Conservation (phyloP, 306 rosid genomes). For the Cajanus cajan region DNA sequence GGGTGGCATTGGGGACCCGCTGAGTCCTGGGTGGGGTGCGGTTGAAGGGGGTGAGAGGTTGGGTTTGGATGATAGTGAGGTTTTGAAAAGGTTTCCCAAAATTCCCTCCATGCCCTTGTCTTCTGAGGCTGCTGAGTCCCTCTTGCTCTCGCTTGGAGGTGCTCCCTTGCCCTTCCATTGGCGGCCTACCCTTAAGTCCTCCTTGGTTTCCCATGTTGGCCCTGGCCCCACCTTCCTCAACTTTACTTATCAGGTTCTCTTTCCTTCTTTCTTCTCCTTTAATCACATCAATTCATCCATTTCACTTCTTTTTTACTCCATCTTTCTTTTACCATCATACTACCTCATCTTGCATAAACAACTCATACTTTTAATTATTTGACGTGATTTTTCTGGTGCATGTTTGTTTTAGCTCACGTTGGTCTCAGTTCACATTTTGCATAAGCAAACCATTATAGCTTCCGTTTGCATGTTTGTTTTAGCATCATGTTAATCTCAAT, state of each 20-base stretch:
- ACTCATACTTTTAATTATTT: too few species aligned
- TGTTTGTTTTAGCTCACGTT: too few species aligned
- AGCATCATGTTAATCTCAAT: too few species aligned
- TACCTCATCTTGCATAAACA: too few species aligned
- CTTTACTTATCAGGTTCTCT: constrained; percentile 52
- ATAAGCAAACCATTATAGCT: too few species aligned
- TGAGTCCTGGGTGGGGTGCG: constrained; percentile 71
- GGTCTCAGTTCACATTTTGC: too few species aligned
- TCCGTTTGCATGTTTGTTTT: too few species aligned
- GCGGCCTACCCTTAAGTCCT: constrained; percentile 24
- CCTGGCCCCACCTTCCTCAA: constrained; percentile 64
- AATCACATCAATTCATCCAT: too few species aligned
- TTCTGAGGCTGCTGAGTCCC: constrained; percentile 40
- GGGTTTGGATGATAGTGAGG: constrained; percentile 46
- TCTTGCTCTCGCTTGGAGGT: constrained; percentile 44
- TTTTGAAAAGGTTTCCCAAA: constrained; percentile 58
- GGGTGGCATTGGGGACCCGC: constrained; percentile 69
- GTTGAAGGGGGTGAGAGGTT: constrained; percentile 58
- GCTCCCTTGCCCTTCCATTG: constrained; percentile 46
- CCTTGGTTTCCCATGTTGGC: constrained; percentile 40
- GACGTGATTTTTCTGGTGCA: too few species aligned
- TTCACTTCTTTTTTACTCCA: too few species aligned
- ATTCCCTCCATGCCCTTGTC: constrained; percentile 78
- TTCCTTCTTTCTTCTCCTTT: not conserved
- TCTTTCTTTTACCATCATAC: too few species aligned